Percentiles rank a stretch among this genome's conserved stretches.
Conservation (phyloP, 192 early-diverging fungal genomes). For the Entophlyctis luteolus region DNA sequence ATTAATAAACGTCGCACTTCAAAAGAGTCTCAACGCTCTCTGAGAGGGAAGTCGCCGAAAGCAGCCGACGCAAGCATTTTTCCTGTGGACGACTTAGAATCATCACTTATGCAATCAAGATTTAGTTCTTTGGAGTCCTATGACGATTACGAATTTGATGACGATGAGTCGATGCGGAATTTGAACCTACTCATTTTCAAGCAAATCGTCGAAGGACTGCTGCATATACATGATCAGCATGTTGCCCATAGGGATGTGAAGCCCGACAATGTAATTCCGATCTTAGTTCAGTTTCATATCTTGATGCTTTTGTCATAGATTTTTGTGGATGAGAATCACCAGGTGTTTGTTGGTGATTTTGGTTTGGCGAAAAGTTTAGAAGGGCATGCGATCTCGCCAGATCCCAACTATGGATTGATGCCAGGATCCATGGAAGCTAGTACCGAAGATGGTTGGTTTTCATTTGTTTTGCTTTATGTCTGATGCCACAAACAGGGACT, state of each 20-base stretch:
- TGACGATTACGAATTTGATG: not conserved
- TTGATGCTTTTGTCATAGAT: constrained; percentile 17
- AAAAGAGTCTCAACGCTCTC: not conserved
- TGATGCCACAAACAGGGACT: constrained; percentile 68
- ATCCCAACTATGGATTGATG: not conserved
- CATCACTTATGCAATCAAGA: not conserved
- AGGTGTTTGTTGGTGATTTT: constrained; percentile 45
- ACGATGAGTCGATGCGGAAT: not conserved
- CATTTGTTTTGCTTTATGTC: not conserved
- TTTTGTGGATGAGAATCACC: constrained; percentile 36
- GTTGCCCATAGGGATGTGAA: constrained; percentile 40
- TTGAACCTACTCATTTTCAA: constrained; percentile 32
- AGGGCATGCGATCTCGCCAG: constrained; percentile 17
- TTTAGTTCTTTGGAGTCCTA: not conserved
- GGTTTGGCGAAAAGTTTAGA: constrained; percentile 43
- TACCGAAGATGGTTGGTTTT: constrained; percentile 14
- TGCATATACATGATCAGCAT: constrained; percentile 35
- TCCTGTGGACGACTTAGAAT: constrained; percentile 19
- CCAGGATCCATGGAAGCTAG: not conserved
- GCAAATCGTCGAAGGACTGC: constrained; percentile 38
- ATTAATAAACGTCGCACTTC: constrained; percentile 8
- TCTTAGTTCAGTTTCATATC: not conserved
- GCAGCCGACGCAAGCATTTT: not conserved
- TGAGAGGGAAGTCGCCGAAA: not conserved
- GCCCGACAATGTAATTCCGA: constrained; percentile 31